These are phyloP conservation scores for Lepidium africanum DNA, from an alignment of 345 rosid species.

Conservation along the genomic window DNA sequence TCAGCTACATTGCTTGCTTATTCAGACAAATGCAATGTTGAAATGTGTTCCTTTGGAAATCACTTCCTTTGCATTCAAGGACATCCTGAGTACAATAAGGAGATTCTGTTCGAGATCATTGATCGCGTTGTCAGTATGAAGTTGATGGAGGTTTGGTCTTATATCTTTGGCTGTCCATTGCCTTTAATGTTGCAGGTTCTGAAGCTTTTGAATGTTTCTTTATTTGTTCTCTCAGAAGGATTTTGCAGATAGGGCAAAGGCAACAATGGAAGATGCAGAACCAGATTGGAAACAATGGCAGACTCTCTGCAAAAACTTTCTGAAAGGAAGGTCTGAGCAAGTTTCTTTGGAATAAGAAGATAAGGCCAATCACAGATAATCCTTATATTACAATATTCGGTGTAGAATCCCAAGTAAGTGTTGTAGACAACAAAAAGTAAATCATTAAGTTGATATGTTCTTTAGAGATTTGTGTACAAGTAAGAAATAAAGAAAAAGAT, in stretches of 20 bases:
- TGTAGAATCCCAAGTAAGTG: background rate
- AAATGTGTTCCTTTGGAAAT: conserved; percentile 45
- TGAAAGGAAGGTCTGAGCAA: conserved; percentile 13
- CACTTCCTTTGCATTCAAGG: conserved; percentile 82
- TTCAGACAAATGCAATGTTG: conserved; percentile 70
- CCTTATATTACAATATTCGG: conserved; percentile 5
- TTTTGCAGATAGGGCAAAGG: conserved; percentile 22
- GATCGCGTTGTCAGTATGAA: conserved; percentile 52
- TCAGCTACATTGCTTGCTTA: conserved; percentile 71
- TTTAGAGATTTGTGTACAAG: conserved; percentile 19
- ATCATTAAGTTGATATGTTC: background rate
- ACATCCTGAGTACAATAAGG: conserved; percentile 88
- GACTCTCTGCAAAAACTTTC: conserved; percentile 25
- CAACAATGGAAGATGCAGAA: conserved; percentile 11
- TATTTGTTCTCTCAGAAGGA: conserved; percentile 13
- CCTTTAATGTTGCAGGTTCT: background rate
- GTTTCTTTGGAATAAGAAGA: background rate
- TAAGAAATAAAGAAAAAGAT: background rate
- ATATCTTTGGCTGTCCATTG: background rate
- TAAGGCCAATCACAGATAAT: background rate
- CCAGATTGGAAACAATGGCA: conserved; percentile 24
- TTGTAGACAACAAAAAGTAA: background rate
- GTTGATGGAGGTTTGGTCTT: conserved; percentile 40
- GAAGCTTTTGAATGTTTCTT: background rate
- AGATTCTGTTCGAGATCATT: conserved; percentile 59